A percentile compares a stretch with the other conserved stretches of the same genome.
These are phyloP conservation scores for Brettanomyces sp. DNA, from an alignment of 805 yeast genomes.

Conservation along the genomic window DNA sequence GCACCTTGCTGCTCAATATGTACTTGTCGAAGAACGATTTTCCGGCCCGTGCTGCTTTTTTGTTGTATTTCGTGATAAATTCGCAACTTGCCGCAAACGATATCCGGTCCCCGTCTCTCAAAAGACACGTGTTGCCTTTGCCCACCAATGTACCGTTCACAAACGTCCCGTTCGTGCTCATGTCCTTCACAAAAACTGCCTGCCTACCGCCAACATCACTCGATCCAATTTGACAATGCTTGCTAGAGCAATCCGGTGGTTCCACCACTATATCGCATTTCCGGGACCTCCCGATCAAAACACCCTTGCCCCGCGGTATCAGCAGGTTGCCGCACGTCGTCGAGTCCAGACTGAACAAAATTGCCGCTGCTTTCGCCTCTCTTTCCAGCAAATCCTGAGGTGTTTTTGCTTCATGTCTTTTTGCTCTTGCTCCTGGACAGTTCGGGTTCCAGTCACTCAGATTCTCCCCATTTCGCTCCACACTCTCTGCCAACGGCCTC, in stretches of 20 bases:
- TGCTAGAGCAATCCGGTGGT: conserved; percentile 48
- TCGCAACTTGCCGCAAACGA: conserved; percentile 34
- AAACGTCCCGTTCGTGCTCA: conserved; percentile 58
- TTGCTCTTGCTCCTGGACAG: background rate
- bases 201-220: conserved; percentile 29
- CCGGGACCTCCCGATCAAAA: conserved; percentile 21
- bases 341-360: conserved; percentile 6
- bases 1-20: conserved; percentile 40
- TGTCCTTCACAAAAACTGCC: conserved; percentile 42
- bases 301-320: conserved; percentile 2
- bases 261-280: conserved; percentile 42
- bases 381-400: background rate
- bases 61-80: conserved; percentile 20
- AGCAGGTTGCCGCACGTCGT: conserved; percentile 2
- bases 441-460: too few species aligned
- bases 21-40: conserved; percentile 48
- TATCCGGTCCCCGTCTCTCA: conserved; percentile 57
- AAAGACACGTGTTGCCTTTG: conserved; percentile 35
- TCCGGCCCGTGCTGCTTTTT: conserved; percentile 9
- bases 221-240: conserved; percentile 47
- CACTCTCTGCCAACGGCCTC: background rate
- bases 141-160: conserved; percentile 50
- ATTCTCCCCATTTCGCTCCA: too few species aligned
- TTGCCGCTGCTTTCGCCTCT: conserved; percentile 5
- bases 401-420: background rate